Evolutionary conservation across 2,329 filamentous ascomycete genomes (phyloP).

Genomic region (Chaetothyriales sp.): DNA sequence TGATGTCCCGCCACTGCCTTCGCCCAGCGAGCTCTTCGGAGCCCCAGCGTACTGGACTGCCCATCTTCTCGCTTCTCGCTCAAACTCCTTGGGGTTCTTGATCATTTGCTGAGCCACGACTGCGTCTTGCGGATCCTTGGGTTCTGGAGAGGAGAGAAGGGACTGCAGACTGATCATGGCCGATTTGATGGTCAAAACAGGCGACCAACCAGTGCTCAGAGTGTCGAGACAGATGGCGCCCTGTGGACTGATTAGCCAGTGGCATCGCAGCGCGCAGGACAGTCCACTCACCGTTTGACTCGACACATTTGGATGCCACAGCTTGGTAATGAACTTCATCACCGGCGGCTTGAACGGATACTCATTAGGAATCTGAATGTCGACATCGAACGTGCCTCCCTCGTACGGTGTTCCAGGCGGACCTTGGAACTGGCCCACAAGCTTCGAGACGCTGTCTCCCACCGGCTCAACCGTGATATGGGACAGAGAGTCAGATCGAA

Average conservation of each 20-base stretch:
- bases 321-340: conserved; percentile 84
- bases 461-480: conserved; percentile 58
- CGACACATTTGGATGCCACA: conserved; percentile 97
- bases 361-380: conserved; percentile 73
- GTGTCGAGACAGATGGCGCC: conserved; percentile 96
- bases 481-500: conserved; percentile 53
- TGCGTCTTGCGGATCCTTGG: conserved; percentile 91
- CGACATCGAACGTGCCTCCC: conserved; percentile 66
- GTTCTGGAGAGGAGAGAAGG: conserved; percentile 83
- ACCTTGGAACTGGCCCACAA: conserved; percentile 70
- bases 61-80: conserved; percentile 77
- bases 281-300: conserved; percentile 62
- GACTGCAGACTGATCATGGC: conserved; percentile 86
- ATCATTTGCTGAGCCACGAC: conserved; percentile 88
- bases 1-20: conserved; percentile 39
- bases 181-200: conserved; percentile 90
- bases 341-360: conserved; percentile 88
- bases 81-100: conserved; percentile 63
- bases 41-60: conserved; percentile 72
- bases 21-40: conserved; percentile 43
- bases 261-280: neutral
- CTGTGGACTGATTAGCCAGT: conserved; percentile 33
- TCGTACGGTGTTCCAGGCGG: conserved; percentile 91
- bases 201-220: conserved; percentile 78
- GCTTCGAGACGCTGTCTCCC: conserved; percentile 59